These are phyloP conservation scores for Fusarium sp. DNA, from an alignment of 2,329 filamentous ascomycete species.

Conservation along the genomic window DNA sequence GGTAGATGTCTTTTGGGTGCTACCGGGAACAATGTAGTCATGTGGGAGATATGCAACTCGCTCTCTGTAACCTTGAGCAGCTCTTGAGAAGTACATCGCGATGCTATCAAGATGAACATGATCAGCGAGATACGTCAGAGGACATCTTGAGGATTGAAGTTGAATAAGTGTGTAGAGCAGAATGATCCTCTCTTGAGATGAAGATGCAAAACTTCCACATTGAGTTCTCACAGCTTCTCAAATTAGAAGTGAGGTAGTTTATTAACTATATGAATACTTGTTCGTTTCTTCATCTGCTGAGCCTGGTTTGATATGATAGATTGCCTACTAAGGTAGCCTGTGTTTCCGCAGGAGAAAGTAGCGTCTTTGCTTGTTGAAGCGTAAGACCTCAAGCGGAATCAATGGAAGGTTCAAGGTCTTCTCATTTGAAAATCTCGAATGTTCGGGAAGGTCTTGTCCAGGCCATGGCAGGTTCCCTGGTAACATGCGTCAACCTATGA, in stretches of 20 bases:
- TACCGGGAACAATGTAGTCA: constrained; percentile 51
- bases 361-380: not conserved
- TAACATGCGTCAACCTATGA: constrained; percentile 11
- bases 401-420: not conserved
- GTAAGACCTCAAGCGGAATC: not conserved
- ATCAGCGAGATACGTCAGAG: not conserved
- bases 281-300: not conserved
- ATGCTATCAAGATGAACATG: not conserved
- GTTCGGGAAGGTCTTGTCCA: not conserved
- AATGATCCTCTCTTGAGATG: not conserved
- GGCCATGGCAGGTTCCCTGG: not conserved
- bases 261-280: not conserved
- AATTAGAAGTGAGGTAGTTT: not conserved
- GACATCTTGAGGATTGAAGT: not conserved
- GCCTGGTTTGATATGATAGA: not conserved
- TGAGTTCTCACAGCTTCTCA: not conserved
- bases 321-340: not conserved
- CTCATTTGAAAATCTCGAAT: not conserved
- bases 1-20: constrained; percentile 51
- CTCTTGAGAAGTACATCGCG: constrained; percentile 4
- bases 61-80: not conserved
- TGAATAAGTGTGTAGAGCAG: not conserved
- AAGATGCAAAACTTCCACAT: not conserved
- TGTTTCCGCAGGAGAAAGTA: not conserved
- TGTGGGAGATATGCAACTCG: constrained; percentile 20